phyloP scores from a whole-genome alignment of 2,329 filamentous ascomycete species.

The Fusarium sp. region DNA sequence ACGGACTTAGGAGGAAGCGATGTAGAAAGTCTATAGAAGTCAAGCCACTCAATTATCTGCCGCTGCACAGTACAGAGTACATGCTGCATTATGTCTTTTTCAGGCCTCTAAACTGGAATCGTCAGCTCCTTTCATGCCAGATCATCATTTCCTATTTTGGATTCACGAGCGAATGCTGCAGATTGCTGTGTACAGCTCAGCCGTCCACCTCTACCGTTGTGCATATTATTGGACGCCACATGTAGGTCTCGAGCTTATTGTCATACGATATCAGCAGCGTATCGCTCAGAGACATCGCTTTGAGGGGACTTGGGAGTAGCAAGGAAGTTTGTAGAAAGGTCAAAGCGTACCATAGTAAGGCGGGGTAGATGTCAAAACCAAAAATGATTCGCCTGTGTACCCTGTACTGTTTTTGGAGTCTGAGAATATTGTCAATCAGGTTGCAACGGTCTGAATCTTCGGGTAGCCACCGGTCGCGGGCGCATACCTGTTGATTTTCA shows the following conservation, averaged over 20 bases:
- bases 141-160: not conserved
- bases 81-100: not conserved
- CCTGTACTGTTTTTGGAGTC: not conserved
- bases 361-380: not conserved
- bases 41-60: too few species aligned
- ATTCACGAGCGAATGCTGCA: fast-evolving
- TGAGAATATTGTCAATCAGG: not conserved
- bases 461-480: not conserved
- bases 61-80: too few species aligned
- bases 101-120: not conserved
- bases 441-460: not conserved
- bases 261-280: not conserved
- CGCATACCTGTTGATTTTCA: too few species aligned
- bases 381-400: not conserved
- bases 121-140: not conserved
- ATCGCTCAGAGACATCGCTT: too few species aligned
- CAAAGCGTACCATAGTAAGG: not conserved
- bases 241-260: fast-evolving
- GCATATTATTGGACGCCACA: not conserved
- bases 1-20: too few species aligned
- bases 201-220: too few species aligned
- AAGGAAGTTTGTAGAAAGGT: too few species aligned
- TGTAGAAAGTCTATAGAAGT: too few species aligned
- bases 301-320: too few species aligned
- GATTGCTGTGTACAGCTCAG: fast-evolving